Evolutionary conservation across 148 eudicot species (phyloP).

Genomic region (Nyssa sinensis): DNA sequence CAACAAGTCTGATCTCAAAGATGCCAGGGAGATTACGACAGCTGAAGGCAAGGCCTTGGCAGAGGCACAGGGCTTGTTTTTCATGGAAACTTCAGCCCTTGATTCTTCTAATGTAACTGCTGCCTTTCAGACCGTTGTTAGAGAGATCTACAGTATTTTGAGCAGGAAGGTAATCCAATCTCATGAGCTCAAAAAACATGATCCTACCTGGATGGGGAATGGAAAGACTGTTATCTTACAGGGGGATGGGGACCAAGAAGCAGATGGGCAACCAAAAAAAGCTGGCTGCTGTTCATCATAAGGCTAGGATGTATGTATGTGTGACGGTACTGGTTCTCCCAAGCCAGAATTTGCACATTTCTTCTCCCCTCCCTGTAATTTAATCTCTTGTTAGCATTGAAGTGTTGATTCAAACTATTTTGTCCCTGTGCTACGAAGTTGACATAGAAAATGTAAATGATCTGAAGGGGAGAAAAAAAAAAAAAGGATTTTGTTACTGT

Average conservation of each 20-base stretch:
- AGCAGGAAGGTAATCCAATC: conserved; percentile 89
- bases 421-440: background rate
- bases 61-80: conserved; percentile 77
- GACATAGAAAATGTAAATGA: conserved; percentile 12
- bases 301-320: background rate
- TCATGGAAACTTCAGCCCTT: conserved; percentile 89
- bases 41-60: conserved; percentile 83
- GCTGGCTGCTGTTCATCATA: conserved; percentile 48
- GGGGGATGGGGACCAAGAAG: conserved; percentile 35
- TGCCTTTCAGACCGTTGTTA: conserved; percentile 84
- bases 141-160: conserved; percentile 76
- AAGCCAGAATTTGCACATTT: background rate
- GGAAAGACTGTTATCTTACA: conserved; percentile 78
- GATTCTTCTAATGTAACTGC: conserved; percentile 82
- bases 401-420: background rate
- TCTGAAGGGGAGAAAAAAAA: background rate
- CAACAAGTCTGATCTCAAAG: conserved; percentile 83
- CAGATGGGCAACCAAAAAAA: conserved; percentile 29
- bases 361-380: conserved; percentile 2
- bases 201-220: conserved; percentile 51
- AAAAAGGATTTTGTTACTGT: background rate
- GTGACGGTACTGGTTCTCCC: background rate
- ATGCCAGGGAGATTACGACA: conserved; percentile 81
- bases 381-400: background rate
- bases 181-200: conserved; percentile 64